Conservation (phyloP, 441 rosid genomes). For the Jatropha podagrica region DNA sequence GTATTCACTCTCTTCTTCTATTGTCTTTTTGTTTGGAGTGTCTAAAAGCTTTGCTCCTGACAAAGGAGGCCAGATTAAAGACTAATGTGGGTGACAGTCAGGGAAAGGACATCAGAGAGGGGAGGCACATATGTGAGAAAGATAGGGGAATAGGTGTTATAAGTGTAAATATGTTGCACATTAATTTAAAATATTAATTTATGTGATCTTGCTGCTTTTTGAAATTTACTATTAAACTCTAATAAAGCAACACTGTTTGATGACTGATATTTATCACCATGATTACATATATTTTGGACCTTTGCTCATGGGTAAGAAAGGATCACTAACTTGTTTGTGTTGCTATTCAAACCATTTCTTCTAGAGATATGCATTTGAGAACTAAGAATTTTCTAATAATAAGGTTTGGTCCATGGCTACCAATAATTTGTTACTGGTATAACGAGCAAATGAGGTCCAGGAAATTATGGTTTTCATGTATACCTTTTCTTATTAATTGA, state of each 20-base stretch:
- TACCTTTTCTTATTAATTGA: background rate
- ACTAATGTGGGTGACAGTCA: background rate
- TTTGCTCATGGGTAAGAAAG: background rate
- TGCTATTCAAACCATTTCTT: background rate
- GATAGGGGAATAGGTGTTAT: background rate
- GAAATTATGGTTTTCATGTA: background rate
- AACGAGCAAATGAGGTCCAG: background rate
- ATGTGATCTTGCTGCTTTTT: background rate
- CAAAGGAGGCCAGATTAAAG: background rate
- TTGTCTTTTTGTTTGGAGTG: background rate
- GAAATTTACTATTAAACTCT: background rate
- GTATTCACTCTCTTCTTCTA: background rate
- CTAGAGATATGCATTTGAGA: background rate
- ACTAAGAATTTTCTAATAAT: background rate
- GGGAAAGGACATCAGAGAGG: background rate
- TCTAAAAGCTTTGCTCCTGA: background rate
- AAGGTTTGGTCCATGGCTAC: background rate
- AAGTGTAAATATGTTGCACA: too few species aligned
- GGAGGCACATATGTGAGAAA: background rate
- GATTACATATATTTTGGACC: background rate
- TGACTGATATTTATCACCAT: background rate
- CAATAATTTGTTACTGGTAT: background rate
- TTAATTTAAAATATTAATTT: too few species aligned
- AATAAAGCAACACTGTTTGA: background rate
- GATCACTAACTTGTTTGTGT: background rate